These are phyloP conservation scores for Talaromyces sp. DNA, from an alignment of 2,329 filamentous ascomycete genomes.

Conservation along the genomic window DNA sequence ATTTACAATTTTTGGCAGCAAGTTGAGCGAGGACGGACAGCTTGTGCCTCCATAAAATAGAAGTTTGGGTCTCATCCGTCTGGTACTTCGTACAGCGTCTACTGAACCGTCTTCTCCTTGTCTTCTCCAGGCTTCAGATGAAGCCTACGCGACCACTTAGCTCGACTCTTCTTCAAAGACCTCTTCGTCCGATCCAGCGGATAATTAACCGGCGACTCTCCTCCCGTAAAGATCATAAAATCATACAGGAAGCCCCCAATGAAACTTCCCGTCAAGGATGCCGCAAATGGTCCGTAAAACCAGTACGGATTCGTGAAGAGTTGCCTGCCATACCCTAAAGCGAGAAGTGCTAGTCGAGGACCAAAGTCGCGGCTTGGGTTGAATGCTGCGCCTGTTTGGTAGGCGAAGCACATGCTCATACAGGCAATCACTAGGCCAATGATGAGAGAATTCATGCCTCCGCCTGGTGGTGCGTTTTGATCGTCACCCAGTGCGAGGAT, in stretches of 20 bases:
- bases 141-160: conserved; percentile 30
- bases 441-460: conserved; percentile 52
- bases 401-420: conserved; percentile 39
- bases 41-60: no score
- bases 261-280: conserved; percentile 38
- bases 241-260: conserved; percentile 52
- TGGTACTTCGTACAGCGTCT: background rate
- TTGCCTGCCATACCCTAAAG: conserved; percentile 44
- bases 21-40: no score
- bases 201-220: conserved; percentile 53
- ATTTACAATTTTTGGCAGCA: background rate
- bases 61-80: no score
- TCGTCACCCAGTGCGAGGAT: conserved; percentile 48
- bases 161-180: conserved; percentile 44
- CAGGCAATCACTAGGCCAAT: conserved; percentile 43
- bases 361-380: conserved; percentile 53
- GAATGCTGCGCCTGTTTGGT: conserved; percentile 48
- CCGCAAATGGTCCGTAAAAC: conserved; percentile 47
- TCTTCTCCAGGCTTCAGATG: conserved; percentile 21
- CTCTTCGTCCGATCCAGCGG: conserved; percentile 43
- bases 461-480: conserved; percentile 48
- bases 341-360: conserved; percentile 46
- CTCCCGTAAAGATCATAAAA: conserved; percentile 50
- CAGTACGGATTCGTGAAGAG: conserved; percentile 46
- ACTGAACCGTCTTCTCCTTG: background rate